Conservation (phyloP, 768 basidiomycete species). For the Mycena sanguinolenta region DNA sequence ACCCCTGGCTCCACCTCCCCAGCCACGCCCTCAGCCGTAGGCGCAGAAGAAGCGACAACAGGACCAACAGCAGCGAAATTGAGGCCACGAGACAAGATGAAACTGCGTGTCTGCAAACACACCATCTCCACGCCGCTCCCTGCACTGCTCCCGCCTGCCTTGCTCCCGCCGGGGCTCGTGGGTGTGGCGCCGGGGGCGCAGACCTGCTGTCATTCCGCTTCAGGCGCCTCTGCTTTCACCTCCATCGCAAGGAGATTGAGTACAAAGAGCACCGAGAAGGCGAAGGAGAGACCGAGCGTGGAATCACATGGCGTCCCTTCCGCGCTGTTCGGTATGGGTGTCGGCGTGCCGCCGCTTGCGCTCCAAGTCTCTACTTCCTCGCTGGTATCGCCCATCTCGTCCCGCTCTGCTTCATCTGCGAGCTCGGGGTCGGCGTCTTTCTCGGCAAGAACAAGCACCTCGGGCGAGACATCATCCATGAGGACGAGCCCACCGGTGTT, state of each 20-base stretch:
- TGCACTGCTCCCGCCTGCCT: slow-evolving; percentile 3
- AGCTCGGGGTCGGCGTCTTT: not conserved
- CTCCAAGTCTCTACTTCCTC: slow-evolving; percentile 3
- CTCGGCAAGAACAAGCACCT: no score
- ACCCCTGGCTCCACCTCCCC: not conserved
- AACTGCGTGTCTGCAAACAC: slow-evolving; percentile 16
- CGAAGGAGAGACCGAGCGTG: no score
- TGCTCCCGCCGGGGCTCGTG: slow-evolving; percentile 21
- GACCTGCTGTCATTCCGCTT: no score
- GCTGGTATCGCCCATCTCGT: not conserved
- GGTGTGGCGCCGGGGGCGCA: no score
- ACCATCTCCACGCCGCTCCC: slow-evolving; percentile 29
- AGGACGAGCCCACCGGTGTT: slow-evolving; percentile 20
- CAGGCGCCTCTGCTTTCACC: no score
- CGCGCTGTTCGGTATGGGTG: not conserved
- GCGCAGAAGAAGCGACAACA: no score
- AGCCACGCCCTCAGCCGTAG: not conserved
- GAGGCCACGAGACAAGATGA: no score
- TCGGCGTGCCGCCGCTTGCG: slow-evolving; percentile 1
- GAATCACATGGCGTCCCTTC: no score
- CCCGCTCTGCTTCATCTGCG: not conserved
- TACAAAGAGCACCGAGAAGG: slow-evolving; percentile 11
- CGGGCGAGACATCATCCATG: slow-evolving; percentile 19
- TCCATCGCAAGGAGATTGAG: no score
- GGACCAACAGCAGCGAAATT: no score